Evolutionary conservation across 345 rosid genomes (phyloP).

Genomic region (Erysimum cheiranthoides): DNA sequence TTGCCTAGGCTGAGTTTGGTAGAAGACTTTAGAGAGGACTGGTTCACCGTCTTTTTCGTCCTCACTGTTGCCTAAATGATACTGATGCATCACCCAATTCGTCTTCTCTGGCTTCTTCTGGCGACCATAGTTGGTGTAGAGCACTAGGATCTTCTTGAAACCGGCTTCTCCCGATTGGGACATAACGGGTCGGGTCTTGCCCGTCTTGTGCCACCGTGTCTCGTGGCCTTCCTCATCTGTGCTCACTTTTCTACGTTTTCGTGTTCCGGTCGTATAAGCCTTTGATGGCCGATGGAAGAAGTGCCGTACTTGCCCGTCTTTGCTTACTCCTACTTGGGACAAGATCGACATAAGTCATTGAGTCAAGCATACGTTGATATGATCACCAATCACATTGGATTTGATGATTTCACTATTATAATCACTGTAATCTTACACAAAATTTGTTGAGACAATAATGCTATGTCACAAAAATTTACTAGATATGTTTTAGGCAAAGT

Average conservation of each 20-base stretch:
- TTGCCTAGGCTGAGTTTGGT: constrained; percentile 92
- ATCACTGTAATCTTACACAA: constrained; percentile 1
- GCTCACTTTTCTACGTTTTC: constrained; percentile 84
- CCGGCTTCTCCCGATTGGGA: constrained; percentile 59
- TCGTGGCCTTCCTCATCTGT: constrained; percentile 75
- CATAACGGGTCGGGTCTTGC: constrained; percentile 78
- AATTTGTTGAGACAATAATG: neutral
- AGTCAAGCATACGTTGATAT: neutral
- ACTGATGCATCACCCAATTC: constrained; percentile 98
- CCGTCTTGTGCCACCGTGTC: constrained; percentile 98
- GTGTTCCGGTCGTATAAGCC: constrained; percentile 92
- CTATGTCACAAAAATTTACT: neutral
- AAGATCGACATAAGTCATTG: constrained; percentile 19
- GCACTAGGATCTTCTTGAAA: constrained; percentile 86
- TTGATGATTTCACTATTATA: neutral
- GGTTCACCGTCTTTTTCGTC: constrained; percentile 93
- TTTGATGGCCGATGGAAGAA: constrained; percentile 93
- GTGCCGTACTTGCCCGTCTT: constrained; percentile 86
- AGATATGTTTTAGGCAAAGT: too few relatives aligned
- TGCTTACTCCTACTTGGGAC: constrained; percentile 66
- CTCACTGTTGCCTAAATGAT: constrained; percentile 79
- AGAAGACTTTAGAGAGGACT: constrained; percentile 86
- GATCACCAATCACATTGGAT: neutral
- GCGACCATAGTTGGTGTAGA: constrained; percentile 88
- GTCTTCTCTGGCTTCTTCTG: constrained; percentile 89